A percentile compares a stretch with the other conserved stretches of the same genome.
Evolutionary conservation across 148 eudicot species (phyloP).

Genomic region (Camellia japonica): DNA sequence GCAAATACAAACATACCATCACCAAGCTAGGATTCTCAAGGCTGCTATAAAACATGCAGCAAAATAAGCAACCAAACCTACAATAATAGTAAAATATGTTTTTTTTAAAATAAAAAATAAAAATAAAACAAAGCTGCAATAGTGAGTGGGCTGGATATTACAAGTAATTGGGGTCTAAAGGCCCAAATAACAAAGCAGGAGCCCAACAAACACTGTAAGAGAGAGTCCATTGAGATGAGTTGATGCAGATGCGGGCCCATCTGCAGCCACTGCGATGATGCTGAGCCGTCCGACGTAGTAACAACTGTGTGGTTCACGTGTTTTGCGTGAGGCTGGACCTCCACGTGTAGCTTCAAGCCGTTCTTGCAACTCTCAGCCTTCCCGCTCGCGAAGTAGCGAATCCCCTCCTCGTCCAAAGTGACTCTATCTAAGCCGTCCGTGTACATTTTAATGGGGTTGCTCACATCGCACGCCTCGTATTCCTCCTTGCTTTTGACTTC

Average conservation of each 20-base stretch:
- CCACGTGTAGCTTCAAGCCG: slow-evolving; percentile 70
- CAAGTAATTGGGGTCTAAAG: background rate
- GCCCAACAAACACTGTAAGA: slow-evolving; percentile 16
- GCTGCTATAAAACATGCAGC: no score
- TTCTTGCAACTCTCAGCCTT: slow-evolving; percentile 58
- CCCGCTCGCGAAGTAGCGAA: slow-evolving; percentile 71
- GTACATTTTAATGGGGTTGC: slow-evolving; percentile 70
- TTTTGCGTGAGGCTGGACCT: slow-evolving; percentile 36
- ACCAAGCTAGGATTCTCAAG: no score
- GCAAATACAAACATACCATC: no score
- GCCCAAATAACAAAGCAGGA: slow-evolving; percentile 21
- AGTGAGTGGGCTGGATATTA: no score
- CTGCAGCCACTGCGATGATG: slow-evolving; percentile 20
- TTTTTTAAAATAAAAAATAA: no score
- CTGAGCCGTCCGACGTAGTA: background rate
- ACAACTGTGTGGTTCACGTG: no score
- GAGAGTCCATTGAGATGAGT: slow-evolving; percentile 12
- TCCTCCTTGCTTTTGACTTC: slow-evolving; percentile 61
- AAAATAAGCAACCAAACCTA: no score
- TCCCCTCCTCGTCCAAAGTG: slow-evolving; percentile 48
- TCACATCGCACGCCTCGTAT: slow-evolving; percentile 58
- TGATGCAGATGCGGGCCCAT: slow-evolving; percentile 31
- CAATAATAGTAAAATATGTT: no score
- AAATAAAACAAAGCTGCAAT: no score
- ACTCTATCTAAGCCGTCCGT: slow-evolving; percentile 51